phyloP scores from a whole-genome alignment of 768 basidiomycete species.

The Galerina sulciceps region DNA sequence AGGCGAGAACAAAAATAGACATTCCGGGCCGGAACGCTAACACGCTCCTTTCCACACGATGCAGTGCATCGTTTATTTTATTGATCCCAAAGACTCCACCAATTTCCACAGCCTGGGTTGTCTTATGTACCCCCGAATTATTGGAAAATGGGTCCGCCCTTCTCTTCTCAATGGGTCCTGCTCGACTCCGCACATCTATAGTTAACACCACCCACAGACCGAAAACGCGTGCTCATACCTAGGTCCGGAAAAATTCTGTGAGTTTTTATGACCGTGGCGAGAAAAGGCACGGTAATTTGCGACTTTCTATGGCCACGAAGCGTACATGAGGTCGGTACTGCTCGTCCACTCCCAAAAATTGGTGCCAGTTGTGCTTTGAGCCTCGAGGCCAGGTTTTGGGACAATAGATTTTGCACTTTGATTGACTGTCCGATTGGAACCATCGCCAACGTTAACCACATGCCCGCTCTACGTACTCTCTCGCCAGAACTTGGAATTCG shows the following conservation, averaged over 20 bases:
- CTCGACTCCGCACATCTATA: too few species aligned
- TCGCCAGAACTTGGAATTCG: not conserved
- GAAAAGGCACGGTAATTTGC: too few species aligned
- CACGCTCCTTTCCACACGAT: conserved; percentile 22
- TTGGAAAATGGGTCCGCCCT: too few species aligned
- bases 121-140: conserved; percentile 7
- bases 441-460: too few species aligned
- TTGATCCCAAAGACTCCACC: conserved; percentile 20
- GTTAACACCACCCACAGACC: too few species aligned
- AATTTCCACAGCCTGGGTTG: conserved; percentile 3
- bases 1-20: conserved; percentile 9
- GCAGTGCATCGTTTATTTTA: conserved; percentile 16
- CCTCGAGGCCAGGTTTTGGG: too few species aligned
- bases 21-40: not conserved
- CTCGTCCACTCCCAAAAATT: not conserved
- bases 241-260: too few species aligned
- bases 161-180: too few species aligned
- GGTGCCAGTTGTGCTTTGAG: not conserved
- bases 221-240: too few species aligned
- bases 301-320: too few species aligned
- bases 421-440: too few species aligned
- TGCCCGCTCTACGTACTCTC: not conserved
- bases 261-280: too few species aligned
- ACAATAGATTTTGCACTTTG: not conserved
- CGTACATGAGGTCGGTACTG: not conserved